Evolutionary conservation across 805 yeast species (phyloP).

Genomic region (Yamadazyma insecticola): DNA sequence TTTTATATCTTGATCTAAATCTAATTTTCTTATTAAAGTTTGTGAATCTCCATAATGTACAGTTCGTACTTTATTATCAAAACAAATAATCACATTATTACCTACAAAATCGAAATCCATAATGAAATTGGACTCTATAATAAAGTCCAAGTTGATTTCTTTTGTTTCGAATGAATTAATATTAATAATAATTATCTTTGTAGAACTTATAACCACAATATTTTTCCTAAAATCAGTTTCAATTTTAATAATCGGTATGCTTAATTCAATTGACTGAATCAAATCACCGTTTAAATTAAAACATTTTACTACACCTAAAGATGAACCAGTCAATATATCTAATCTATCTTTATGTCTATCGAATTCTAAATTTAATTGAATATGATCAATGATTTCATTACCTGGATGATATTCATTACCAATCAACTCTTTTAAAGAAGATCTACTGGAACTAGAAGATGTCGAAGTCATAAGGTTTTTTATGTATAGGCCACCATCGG

Average conservation of each 20-base stretch:
- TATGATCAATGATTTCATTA: conserved; percentile 9
- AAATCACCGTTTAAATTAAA: conserved; percentile 23
- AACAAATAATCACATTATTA: conserved; percentile 21
- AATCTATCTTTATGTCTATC: conserved; percentile 20
- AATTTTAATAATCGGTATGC: conserved; percentile 13
- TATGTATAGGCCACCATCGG: conserved; percentile 24
- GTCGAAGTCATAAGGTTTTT: conserved; percentile 32
- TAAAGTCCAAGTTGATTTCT: conserved; percentile 3
- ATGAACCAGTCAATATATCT: conserved; percentile 24
- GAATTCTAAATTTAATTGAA: conserved; percentile 15
- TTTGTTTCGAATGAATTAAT: conserved; percentile 8
- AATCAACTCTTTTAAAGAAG: conserved; percentile 16
- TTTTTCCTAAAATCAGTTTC: conserved; percentile 23
- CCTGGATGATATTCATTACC: conserved; percentile 4
- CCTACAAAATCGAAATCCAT: conserved; percentile 30
- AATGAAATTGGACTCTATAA: background rate
- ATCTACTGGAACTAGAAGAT: conserved; percentile 20
- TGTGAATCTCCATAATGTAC: conserved; percentile 14
- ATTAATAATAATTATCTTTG: conserved; percentile 15
- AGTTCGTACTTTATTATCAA: conserved; percentile 16
- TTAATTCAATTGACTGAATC: conserved; percentile 7
- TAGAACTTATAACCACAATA: conserved; percentile 17
- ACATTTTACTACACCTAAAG: conserved; percentile 17
- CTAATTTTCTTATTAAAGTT: background rate
- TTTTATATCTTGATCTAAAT: conserved; percentile 6